Evolutionary conservation across 106 monocot genomes (phyloP), one percentile per base, ranked within the genome.

Genomic region (Cymbidium sinense): DNA sequence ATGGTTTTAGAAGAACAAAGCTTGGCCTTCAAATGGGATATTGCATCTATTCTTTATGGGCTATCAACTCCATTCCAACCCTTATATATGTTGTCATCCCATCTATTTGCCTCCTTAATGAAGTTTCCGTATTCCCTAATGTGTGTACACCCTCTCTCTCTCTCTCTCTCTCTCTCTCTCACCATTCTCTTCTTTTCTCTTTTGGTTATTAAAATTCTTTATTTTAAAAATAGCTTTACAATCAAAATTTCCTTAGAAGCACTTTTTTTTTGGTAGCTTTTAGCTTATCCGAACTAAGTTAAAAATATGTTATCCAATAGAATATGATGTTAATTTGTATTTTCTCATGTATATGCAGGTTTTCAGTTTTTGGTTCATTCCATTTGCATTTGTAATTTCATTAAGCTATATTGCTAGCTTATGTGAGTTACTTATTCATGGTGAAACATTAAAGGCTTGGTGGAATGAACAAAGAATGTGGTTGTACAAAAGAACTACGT

Each of bases 401-500:
- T 76, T 55, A n/a, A 86, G 62, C 34, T 33, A 7, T n/a, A 43
- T 69, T 9, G 76, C 67, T 50, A 85, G 84, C 78, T 30, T 86
- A 11, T 41, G 15, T 34, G 91, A 91, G 62, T 70, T 79, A 17
- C 41, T 84, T 31, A 20, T 19, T 0, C 30, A 39, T n/a, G 81
- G 80, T 41, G 27, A 47, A 18, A 87, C 84, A 4, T 27, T 81
- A 4, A 70, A 84, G 54, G 82, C 79, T 20, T 96, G 93, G 96
- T 93, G 93, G 93, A 96, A 96, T 51, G 86, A 84, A 50, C 70
- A 80, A 37, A 86, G 95, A 77, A 90, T 92, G 70, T 87, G 87
- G 88, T 34, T 93, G 15, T 86, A 73, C 50, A 90, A 79, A 70
- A 88, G 92, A 70, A 54, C 75, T 15, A 87, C 90, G 21, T 88